These are phyloP conservation scores for Moniliella sp. DNA, from an alignment of 1,284 basidiomycete species.

Conservation along the genomic window DNA sequence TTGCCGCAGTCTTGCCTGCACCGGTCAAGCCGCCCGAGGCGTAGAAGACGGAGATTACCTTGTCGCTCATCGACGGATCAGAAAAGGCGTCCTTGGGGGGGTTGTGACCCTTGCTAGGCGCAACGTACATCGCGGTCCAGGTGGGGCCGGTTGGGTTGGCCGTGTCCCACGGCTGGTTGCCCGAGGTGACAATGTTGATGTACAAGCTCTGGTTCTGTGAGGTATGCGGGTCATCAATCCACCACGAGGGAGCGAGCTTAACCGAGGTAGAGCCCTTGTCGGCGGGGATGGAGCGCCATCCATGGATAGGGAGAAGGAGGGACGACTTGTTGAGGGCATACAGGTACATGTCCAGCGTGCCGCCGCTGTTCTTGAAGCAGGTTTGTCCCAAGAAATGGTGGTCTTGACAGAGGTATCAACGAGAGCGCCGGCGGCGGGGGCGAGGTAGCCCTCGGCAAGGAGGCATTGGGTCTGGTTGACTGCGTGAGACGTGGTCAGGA, in stretches of 20 bases:
- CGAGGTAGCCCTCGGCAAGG: background rate
- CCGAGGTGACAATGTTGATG: conserved; percentile 27
- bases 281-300: background rate
- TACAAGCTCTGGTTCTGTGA: conserved; percentile 8
- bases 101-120: conserved; percentile 9
- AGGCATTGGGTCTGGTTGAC: background rate
- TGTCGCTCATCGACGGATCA: conserved; percentile 6
- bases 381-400: background rate
- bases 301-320: background rate
- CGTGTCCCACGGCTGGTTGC: conserved; percentile 30
- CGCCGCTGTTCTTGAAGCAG: background rate
- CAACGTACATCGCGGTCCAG: conserved; percentile 19
- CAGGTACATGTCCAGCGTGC: background rate
- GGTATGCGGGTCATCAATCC: background rate
- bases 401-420: background rate
- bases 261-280: background rate
- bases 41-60: conserved; percentile 13
- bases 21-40: conserved; percentile 13
- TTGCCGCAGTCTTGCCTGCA: conserved; percentile 23
- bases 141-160: conserved; percentile 22
- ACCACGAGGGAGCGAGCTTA: background rate
- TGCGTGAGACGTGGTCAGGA: too few relatives aligned
- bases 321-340: background rate
- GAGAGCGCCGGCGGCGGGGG: background rate
- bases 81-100: conserved; percentile 10